These are phyloP conservation scores for Tuber microsphaerosporum DNA, from an alignment of 495 filamentous ascomycete genomes.

Conservation along the genomic window DNA sequence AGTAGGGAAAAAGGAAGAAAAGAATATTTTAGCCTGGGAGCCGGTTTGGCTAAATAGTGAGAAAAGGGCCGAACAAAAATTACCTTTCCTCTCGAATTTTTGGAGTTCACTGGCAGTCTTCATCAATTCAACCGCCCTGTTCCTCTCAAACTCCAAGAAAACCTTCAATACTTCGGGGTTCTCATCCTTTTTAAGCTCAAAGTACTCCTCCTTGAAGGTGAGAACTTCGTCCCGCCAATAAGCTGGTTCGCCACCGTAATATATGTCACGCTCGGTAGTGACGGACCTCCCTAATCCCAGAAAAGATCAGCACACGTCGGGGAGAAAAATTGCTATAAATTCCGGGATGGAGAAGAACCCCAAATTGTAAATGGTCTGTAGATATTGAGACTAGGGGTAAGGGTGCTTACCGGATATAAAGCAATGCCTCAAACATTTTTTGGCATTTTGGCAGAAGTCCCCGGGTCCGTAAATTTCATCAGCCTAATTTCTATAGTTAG, in stretches of 20 bases:
- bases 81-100: constrained; percentile 30
- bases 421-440: constrained; percentile 34
- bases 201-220: constrained; percentile 21
- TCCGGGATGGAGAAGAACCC: constrained; percentile 6
- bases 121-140: constrained; percentile 22
- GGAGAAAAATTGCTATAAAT: constrained; percentile 30
- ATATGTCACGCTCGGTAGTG: constrained; percentile 21
- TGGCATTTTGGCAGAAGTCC: constrained; percentile 28
- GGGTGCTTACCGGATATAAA: constrained; percentile 26
- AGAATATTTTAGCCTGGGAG: constrained; percentile 11
- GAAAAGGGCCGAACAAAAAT: background rate
- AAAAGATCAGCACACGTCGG: background rate
- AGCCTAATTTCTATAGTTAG: constrained; percentile 16
- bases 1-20: constrained; percentile 10
- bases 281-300: constrained; percentile 1
- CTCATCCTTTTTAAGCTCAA: background rate
- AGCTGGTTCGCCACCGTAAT: constrained; percentile 31
- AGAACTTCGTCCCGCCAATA: constrained; percentile 31
- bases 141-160: constrained; percentile 29
- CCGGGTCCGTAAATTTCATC: constrained; percentile 25
- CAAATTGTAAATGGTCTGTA: constrained; percentile 10
- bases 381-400: background rate
- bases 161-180: constrained; percentile 17
- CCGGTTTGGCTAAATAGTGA: background rate
- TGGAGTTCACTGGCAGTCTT: constrained; percentile 32